Evolutionary conservation across 805 yeast genomes (phyloP), one percentile per base, ranked within the genome.

Genomic region (Candida chilensis): DNA sequence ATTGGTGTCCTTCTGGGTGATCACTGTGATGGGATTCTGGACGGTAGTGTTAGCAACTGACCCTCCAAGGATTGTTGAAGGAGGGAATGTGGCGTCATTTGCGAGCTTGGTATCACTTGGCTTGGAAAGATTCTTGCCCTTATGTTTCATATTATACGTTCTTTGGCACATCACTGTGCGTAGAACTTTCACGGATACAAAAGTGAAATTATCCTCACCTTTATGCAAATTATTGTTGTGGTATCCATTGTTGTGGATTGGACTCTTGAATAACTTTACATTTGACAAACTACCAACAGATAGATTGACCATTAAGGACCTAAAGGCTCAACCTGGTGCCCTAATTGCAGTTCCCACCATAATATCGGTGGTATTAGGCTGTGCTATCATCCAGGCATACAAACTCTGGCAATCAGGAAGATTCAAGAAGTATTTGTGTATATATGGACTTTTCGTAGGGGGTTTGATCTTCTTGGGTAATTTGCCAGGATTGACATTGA

Each of bases 241-340:
- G 92, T 82, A 81, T 38, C 81, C 88, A 0, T 60, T 79, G 3
- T 81, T 81, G 46, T 85, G 94, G 94, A 43, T 83, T 3, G 95
- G 96, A 2, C 65, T 83, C 20, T 64, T 87, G 44, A 87, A 88
- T 50, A 88, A 86, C 52, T 67, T 84, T 42, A 85, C 95, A 0
- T 86, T 90, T 55, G 97, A 87, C 47, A 60, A 88, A 36, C 54
- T 90, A 8, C 95, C 96, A 0, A 78, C 88, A 8, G 97, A 90
- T 48, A 62, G 98, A 32, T 60, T 90, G 26, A 83, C 90, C 1
- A 42, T 74, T 3, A 55, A 60, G 8, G 97, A 90, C 48, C 57
- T 90, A 17, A 71, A 66, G 38, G 68, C 70, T 17, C 88, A 80
- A 53, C 78, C 90, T 0, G 95, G 95, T 1, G 84, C 94, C 0